Evolutionary conservation across 768 basidiomycete genomes (phyloP).

Genomic region (Coprinopsis strossmayeri): DNA sequence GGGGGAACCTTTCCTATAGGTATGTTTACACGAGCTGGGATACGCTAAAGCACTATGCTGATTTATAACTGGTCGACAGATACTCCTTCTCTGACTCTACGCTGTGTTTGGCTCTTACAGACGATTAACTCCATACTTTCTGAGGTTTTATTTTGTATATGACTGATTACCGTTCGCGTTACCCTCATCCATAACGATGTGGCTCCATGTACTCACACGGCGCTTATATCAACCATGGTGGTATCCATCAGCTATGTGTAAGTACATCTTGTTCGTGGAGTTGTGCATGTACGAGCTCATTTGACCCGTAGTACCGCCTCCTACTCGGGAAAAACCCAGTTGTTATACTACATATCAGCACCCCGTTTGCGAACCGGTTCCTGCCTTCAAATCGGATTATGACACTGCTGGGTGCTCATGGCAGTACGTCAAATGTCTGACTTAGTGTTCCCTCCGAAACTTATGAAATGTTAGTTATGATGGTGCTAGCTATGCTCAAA

Average conservation of each 20-base stretch:
- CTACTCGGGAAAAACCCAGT: no score
- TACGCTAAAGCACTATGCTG: neutral
- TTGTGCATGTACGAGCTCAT: no score
- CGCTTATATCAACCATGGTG: neutral
- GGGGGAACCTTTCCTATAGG: neutral
- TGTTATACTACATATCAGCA: no score
- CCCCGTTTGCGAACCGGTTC: no score
- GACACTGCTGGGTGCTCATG: neutral
- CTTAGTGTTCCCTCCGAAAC: neutral
- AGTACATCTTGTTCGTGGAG: no score
- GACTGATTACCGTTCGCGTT: neutral
- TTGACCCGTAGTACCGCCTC: no score
- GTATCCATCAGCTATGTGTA: no score
- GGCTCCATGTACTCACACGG: neutral
- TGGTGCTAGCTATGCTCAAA: neutral
- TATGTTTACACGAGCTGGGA: neutral
- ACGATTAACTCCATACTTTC: neutral
- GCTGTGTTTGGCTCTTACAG: neutral
- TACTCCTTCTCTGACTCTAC: neutral
- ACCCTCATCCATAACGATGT: neutral
- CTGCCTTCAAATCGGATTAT: no score
- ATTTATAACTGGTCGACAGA: neutral
- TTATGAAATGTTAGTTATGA: neutral
- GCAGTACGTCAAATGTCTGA: neutral
- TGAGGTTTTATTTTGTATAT: neutral